These are phyloP conservation scores for Sordariomycetes sp. DNA, from an alignment of 2,329 filamentous ascomycete genomes.

Conservation along the genomic window DNA sequence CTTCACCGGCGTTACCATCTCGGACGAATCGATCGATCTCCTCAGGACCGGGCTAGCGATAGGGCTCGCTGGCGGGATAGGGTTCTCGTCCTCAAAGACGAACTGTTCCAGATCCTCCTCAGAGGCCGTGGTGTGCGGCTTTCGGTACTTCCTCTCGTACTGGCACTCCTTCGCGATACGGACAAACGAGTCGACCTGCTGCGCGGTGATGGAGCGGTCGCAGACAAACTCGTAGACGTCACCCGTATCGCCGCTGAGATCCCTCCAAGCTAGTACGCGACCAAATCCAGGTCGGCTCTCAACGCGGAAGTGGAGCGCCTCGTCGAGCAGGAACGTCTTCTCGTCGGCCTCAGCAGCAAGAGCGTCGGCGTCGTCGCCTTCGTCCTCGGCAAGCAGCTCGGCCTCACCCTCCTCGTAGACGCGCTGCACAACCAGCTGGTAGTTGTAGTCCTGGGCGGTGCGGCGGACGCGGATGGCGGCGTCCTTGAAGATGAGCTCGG, in stretches of 20 bases:
- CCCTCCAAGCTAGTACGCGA: conserved; percentile 85
- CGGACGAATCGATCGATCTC: conserved; percentile 41
- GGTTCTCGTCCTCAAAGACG: conserved; percentile 54
- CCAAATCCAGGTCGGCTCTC: conserved; percentile 70
- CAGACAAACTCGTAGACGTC: conserved; percentile 98
- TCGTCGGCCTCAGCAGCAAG: conserved; percentile 79
- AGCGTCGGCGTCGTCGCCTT: conserved; percentile 72
- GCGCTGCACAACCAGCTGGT: conserved; percentile 90
- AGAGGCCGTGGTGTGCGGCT: conserved; percentile 65
- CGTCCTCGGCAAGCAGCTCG: conserved; percentile 79
- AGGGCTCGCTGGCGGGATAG: conserved; percentile 51
- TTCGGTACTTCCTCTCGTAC: conserved; percentile 91
- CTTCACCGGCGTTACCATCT: conserved; percentile 35
- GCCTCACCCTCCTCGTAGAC: conserved; percentile 97
- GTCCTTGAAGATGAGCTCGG: conserved; percentile 98
- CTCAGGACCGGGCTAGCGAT: conserved; percentile 43
- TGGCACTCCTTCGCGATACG: conserved; percentile 82
- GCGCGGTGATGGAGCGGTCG: conserved; percentile 55
- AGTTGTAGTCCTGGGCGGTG: conserved; percentile 91
- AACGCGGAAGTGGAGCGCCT: conserved; percentile 74
- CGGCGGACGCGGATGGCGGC: conserved; percentile 81
- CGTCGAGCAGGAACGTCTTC: conserved; percentile 92
- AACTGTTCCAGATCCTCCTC: conserved; percentile 74
- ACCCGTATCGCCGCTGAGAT: conserved; percentile 82
- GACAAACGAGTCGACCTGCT: conserved; percentile 69